Conservation (phyloP, 148 eudicot species). For the Mesembryanthemum crystallinum region DNA sequence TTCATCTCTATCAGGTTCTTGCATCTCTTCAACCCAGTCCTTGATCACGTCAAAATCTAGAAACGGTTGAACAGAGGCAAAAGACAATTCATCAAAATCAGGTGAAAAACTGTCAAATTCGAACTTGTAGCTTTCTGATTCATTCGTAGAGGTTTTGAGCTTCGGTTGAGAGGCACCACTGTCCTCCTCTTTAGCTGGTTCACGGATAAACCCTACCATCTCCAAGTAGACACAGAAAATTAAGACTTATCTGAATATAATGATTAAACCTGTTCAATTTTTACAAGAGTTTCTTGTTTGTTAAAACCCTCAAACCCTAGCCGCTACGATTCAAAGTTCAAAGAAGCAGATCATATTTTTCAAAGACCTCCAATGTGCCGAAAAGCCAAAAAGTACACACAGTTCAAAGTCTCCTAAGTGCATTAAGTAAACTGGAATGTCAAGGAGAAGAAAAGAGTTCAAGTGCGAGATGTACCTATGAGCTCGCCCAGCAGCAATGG, state of each 20-base stretch:
- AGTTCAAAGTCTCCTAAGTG: too few relatives aligned
- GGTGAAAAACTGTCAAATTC: slow-evolving; percentile 32
- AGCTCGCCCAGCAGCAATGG: too few relatives aligned
- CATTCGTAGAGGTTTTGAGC: slow-evolving; percentile 25
- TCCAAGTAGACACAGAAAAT: slow-evolving; percentile 29
- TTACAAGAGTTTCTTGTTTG: neutral
- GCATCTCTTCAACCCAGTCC: slow-evolving; percentile 54
- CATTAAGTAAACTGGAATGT: too few relatives aligned
- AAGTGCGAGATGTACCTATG: too few relatives aligned
- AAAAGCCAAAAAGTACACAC: too few relatives aligned
- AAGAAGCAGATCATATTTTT: too few relatives aligned
- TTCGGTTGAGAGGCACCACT: slow-evolving; percentile 26
- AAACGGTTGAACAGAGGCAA: slow-evolving; percentile 38
- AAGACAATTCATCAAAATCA: slow-evolving; percentile 46
- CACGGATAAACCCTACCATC: slow-evolving; percentile 61
- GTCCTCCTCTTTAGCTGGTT: slow-evolving; percentile 32
- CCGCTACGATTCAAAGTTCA: neutral
- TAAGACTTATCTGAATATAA: slow-evolving; percentile 21
- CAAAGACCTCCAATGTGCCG: too few relatives aligned
- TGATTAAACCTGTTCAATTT: neutral
- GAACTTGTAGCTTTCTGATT: slow-evolving; percentile 23
- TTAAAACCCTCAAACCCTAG: neutral
- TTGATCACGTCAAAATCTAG: slow-evolving; percentile 58
- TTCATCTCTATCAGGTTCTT: slow-evolving; percentile 22
- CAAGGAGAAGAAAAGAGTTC: too few relatives aligned